Evolutionary conservation across 164 flowering plant species (phyloP).

Genomic region (Piper longum): DNA sequence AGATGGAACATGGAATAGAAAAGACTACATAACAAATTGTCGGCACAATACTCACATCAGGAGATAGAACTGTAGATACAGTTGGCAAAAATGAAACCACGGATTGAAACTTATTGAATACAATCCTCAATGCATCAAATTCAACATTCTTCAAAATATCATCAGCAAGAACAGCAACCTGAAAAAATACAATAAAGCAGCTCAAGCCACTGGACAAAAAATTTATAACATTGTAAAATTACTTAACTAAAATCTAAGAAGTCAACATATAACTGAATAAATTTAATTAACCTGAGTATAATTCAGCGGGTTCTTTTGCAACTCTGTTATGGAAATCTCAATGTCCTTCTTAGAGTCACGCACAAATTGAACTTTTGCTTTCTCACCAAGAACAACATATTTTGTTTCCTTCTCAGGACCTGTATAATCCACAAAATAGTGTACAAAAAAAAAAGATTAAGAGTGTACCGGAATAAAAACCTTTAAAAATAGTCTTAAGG

Average conservation of each 20-base stretch:
- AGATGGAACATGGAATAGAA: neutral
- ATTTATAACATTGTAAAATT: too few relatives aligned
- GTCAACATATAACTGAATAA: neutral
- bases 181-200: conserved; percentile 7
- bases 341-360: conserved; percentile 86
- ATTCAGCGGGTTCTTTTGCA: conserved; percentile 85
- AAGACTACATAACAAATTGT: neutral
- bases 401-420: conserved; percentile 80
- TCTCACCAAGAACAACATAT: conserved; percentile 81
- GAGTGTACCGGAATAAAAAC: neutral
- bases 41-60: conserved; percentile 42
- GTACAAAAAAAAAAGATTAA: neutral
- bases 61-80: conserved; percentile 66
- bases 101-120: conserved; percentile 78
- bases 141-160: conserved; percentile 91
- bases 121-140: conserved; percentile 75
- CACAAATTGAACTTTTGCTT: conserved; percentile 75
- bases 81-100: conserved; percentile 77
- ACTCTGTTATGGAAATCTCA: conserved; percentile 47
- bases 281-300: conserved; percentile 60
- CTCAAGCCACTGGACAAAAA: neutral
- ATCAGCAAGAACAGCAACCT: conserved; percentile 91
- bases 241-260: too few relatives aligned
- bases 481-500: conserved; percentile 1
- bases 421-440: conserved; percentile 6